These are phyloP conservation scores for Afroboletus lepidellus DNA, from an alignment of 1,284 basidiomycete genomes.

Conservation along the genomic window DNA sequence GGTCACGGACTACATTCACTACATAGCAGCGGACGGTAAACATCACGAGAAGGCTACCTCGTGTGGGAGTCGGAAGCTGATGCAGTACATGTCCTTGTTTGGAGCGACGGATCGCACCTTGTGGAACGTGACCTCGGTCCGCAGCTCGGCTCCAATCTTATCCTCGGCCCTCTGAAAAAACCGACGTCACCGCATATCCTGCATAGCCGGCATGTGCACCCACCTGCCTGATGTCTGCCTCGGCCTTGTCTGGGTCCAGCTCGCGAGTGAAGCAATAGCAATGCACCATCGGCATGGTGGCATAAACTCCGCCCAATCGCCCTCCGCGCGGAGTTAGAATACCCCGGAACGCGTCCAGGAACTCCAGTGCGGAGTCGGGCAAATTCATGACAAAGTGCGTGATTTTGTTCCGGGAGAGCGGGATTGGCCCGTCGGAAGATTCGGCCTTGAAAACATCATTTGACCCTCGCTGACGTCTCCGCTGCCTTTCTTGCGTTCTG, in stretches of 20 bases:
- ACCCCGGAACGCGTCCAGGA: constrained; percentile 87
- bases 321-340: constrained; percentile 48
- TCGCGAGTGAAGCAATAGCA: constrained; percentile 97
- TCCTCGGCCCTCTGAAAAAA: constrained; percentile 68
- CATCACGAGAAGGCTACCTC: constrained; percentile 46
- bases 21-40: not conserved
- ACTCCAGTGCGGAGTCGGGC: constrained; percentile 87
- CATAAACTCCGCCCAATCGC: constrained; percentile 48
- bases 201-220: constrained; percentile 25
- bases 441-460: constrained; percentile 10
- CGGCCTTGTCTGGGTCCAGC: constrained; percentile 65
- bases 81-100: constrained; percentile 98
- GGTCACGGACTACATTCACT: not conserved
- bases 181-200: constrained; percentile 6
- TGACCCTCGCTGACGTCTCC: constrained; percentile 32
- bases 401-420: constrained; percentile 52
- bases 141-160: constrained; percentile 58
- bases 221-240: constrained; percentile 79
- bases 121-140: constrained; percentile 59
- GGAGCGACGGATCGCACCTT: constrained; percentile 93
- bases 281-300: constrained; percentile 86
- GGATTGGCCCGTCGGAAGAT: not conserved
- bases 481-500: constrained; percentile 40
- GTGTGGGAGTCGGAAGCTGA: constrained; percentile 84
- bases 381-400: constrained; percentile 97